Evolutionary conservation across 2,329 filamentous ascomycete species (phyloP).

Genomic region (Rugonectria rugulosa): DNA sequence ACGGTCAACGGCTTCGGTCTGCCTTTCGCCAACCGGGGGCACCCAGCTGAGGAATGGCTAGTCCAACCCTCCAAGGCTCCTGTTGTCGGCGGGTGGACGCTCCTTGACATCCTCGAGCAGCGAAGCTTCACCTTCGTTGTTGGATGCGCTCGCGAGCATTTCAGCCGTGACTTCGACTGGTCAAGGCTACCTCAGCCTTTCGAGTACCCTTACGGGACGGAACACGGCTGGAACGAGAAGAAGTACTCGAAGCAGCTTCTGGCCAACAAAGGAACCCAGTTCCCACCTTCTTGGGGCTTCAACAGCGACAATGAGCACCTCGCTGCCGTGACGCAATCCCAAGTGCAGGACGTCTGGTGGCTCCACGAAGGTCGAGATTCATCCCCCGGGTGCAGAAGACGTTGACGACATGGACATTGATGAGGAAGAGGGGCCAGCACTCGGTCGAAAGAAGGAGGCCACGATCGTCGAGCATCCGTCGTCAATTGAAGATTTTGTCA

Average conservation of each 20-base stretch:
- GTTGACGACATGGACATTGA: not conserved
- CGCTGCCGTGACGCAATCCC: not conserved
- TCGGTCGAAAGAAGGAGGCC: not conserved
- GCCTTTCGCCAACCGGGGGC: not conserved
- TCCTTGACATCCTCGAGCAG: slow-evolving; percentile 7
- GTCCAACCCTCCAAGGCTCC: not conserved
- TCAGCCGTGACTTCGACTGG: not conserved
- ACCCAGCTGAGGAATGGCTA: not conserved
- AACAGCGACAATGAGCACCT: not conserved
- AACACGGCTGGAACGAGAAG: not conserved
- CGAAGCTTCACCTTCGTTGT: slow-evolving; percentile 1
- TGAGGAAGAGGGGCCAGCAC: not conserved
- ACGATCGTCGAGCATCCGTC: not conserved
- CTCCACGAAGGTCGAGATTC: not conserved
- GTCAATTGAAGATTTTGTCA: not conserved
- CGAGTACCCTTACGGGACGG: slow-evolving; percentile 4
- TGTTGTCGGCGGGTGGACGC: not conserved
- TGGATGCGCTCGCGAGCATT: not conserved
- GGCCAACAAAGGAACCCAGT: not conserved
- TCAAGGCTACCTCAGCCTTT: not conserved
- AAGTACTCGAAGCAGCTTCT: not conserved
- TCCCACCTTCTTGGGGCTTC: not conserved
- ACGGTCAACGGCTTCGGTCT: not conserved
- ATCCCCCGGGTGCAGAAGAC: not conserved
- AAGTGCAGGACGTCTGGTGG: slow-evolving; percentile 4